Evolutionary conservation across 2,329 filamentous ascomycete species (phyloP).

Genomic region (Colletotrichum sansevieriae): DNA sequence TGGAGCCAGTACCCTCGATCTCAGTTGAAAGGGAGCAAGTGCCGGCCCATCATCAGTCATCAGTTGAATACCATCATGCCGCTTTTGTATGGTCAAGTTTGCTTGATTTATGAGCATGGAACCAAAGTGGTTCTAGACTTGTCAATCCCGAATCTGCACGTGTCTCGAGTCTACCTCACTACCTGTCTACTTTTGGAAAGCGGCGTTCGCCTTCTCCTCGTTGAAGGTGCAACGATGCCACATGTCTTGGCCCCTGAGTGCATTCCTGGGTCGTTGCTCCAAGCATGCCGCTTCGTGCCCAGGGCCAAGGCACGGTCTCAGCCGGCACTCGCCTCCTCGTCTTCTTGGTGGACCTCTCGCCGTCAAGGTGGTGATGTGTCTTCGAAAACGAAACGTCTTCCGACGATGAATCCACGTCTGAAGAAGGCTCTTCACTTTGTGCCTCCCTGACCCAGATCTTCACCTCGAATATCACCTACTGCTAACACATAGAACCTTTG

Average conservation of each 20-base stretch:
- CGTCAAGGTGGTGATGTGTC: slow-evolving; percentile 5
- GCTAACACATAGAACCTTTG: neutral
- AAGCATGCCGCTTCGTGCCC: slow-evolving; percentile 25
- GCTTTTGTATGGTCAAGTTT: neutral
- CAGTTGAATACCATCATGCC: neutral
- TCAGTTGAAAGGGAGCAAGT: slow-evolving; percentile 22
- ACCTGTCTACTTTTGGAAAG: neutral
- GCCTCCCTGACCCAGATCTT: neutral
- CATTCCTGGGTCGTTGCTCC: slow-evolving; percentile 17
- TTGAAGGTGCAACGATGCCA: slow-evolving; percentile 25
- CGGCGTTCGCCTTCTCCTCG: neutral
- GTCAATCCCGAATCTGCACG: slow-evolving; percentile 12
- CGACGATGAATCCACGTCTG: too few relatives aligned
- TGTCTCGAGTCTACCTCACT: neutral
- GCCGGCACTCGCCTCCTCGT: slow-evolving; percentile 10
- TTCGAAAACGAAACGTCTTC: neutral
- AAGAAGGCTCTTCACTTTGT: neutral
- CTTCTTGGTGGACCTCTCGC: neutral
- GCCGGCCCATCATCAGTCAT: neutral
- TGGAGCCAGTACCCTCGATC: slow-evolving; percentile 6
- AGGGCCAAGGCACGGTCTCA: slow-evolving; percentile 17
- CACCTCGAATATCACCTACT: neutral
- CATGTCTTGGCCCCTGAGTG: slow-evolving; percentile 20
- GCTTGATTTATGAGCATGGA: neutral
- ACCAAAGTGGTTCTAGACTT: slow-evolving; percentile 10